A percentile compares a stretch with the other conserved stretches of the same genome.
These are phyloP conservation scores for Rosellinia necatrix DNA, from an alignment of 2,329 filamentous ascomycete genomes.

Conservation along the genomic window DNA sequence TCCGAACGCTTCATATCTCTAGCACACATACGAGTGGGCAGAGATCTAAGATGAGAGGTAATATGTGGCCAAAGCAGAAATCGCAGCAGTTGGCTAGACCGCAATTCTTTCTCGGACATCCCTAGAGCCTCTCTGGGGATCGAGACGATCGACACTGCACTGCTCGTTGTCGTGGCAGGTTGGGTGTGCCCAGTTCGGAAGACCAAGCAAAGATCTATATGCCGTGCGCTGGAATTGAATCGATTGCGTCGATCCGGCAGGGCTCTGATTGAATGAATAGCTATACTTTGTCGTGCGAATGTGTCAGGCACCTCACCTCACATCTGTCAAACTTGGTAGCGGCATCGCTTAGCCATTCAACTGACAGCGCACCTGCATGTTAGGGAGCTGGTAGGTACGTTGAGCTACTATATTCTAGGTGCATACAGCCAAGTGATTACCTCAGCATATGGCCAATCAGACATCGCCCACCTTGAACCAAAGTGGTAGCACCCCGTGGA, in stretches of 20 bases:
- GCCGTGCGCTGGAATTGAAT: background rate
- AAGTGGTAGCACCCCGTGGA: too few relatives aligned
- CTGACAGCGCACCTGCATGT: slow-evolving; percentile 2
- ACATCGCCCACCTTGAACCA: background rate
- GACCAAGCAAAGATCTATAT: background rate
- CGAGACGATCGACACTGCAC: background rate
- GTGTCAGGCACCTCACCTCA: too few relatives aligned
- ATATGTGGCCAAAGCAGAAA: too few relatives aligned
- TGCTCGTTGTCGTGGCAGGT: background rate
- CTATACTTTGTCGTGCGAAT: too few relatives aligned
- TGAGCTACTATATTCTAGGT: too few relatives aligned
- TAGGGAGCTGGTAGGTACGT: too few relatives aligned
- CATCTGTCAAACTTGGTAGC: background rate
- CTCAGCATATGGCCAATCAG: slow-evolving; percentile 11
- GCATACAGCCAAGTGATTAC: slow-evolving; percentile 12
- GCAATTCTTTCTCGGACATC: too few relatives aligned
- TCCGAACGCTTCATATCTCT: too few relatives aligned
- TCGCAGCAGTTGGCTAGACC: background rate
- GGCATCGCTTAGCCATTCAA: background rate
- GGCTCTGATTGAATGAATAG: background rate
- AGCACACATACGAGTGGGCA: too few relatives aligned
- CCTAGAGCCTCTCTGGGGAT: background rate
- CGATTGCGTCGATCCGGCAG: background rate
- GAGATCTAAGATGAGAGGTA: too few relatives aligned
- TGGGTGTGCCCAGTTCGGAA: too few relatives aligned